Percentiles rank a stretch among this genome's conserved stretches.
Conservation (phyloP, 208 protist species). For the Endotrypanum monterogeii region DNA sequence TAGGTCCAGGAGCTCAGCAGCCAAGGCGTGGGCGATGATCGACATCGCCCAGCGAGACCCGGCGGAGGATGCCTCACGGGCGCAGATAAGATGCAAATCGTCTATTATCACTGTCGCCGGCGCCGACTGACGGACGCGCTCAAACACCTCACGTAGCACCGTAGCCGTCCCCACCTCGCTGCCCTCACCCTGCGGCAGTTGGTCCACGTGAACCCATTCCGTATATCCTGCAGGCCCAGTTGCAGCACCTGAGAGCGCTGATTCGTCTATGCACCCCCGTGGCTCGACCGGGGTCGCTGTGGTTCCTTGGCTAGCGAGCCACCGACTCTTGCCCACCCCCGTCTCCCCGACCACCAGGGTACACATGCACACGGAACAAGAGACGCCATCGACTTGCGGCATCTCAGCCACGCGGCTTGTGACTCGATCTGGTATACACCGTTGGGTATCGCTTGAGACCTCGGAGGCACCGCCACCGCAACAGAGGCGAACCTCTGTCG, state of each 20-base stretch:
- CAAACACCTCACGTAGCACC: conserved; percentile 92
- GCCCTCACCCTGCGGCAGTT: conserved; percentile 42
- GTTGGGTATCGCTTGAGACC: neutral
- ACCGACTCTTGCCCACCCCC: conserved; percentile 51
- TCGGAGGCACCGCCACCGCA: neutral
- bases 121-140: conserved; percentile 75
- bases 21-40: conserved; percentile 35
- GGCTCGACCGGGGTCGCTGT: neutral
- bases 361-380: neutral
- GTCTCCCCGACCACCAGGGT: conserved; percentile 46
- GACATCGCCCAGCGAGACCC: conserved; percentile 50
- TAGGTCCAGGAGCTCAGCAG: conserved; percentile 46
- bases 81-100: conserved; percentile 62
- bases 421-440: neutral
- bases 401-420: neutral
- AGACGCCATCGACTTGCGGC: neutral
- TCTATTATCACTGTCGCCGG: conserved; percentile 74
- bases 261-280: neutral
- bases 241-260: neutral
- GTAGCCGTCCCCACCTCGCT: conserved; percentile 78
- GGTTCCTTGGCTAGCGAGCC: conserved; percentile 17
- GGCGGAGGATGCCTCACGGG: conserved; percentile 17
- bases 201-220: conserved; percentile 37
- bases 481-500: conserved; percentile 24
- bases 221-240: conserved; percentile 4